Evolutionary conservation across 1,284 basidiomycete species (phyloP).

Genomic region (Sporisorium iseilematis-ciliati): DNA sequence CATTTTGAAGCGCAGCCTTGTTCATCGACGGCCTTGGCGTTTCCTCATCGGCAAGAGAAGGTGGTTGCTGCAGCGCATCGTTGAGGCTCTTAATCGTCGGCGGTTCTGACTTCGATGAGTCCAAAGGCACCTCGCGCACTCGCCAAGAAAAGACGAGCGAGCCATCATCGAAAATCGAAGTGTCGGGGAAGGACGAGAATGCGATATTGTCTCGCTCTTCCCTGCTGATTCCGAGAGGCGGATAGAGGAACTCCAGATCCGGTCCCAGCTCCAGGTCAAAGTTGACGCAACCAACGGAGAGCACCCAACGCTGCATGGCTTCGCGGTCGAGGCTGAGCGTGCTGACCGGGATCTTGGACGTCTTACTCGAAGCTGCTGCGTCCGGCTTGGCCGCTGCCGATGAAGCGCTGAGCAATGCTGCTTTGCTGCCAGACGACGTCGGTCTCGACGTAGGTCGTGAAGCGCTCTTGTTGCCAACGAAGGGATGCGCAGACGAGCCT

Average conservation of each 20-base stretch:
- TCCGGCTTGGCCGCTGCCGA: not conserved
- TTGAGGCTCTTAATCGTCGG: slow-evolving; percentile 52
- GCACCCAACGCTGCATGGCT: slow-evolving; percentile 66
- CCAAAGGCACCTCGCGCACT: slow-evolving; percentile 64
- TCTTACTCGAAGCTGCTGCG: not conserved
- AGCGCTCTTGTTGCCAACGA: not conserved
- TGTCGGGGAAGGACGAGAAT: slow-evolving; percentile 94
- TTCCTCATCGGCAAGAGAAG: slow-evolving; percentile 25
- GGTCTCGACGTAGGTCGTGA: slow-evolving; percentile 24
- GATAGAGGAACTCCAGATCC: slow-evolving; percentile 80
- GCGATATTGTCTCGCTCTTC: slow-evolving; percentile 86
- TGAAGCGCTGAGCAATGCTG: not conserved
- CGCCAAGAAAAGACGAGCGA: slow-evolving; percentile 65
- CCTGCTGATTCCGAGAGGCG: slow-evolving; percentile 75
- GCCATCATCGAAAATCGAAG: slow-evolving; percentile 71
- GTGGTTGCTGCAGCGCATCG: slow-evolving; percentile 20
- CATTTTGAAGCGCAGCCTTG: slow-evolving; percentile 37
- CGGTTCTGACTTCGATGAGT: slow-evolving; percentile 46
- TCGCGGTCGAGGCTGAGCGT: slow-evolving; percentile 47
- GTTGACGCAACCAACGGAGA: slow-evolving; percentile 67
- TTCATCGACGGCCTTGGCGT: slow-evolving; percentile 52
- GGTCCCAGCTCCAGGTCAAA: slow-evolving; percentile 76
- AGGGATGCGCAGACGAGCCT: slow-evolving; percentile 6
- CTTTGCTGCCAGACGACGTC: slow-evolving; percentile 22
- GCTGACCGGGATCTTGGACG: not conserved